These are phyloP conservation scores for Coleophoma crateriformis DNA, from an alignment of 2,329 filamentous ascomycete genomes.

Conservation along the genomic window DNA sequence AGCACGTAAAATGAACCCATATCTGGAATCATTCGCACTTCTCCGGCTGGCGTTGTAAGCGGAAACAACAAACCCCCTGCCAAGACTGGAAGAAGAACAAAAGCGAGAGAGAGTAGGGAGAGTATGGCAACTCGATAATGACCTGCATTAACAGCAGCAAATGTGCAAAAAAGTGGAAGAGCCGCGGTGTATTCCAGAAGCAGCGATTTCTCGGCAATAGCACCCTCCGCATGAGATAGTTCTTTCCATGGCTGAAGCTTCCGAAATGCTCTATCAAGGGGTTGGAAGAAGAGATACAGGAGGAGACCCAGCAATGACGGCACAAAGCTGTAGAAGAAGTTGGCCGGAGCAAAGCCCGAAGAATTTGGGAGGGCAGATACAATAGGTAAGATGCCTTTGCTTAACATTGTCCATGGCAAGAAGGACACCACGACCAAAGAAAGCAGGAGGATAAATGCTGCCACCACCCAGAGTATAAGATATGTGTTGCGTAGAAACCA, in stretches of 20 bases:
- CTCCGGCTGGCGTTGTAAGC: conserved; percentile 46
- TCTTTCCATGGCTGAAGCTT: conserved; percentile 66
- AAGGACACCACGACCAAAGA: conserved; percentile 77
- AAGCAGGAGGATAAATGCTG: conserved; percentile 54
- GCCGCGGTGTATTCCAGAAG: conserved; percentile 65
- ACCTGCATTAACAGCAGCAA: conserved; percentile 47
- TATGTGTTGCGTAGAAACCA: conserved; percentile 67
- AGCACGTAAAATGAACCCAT: conserved; percentile 67
- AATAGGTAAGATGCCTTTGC: conserved; percentile 65
- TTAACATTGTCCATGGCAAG: conserved; percentile 59
- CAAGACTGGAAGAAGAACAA: conserved; percentile 60
- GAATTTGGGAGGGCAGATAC: conserved; percentile 54
- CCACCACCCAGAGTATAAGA: conserved; percentile 60
- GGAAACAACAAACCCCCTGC: conserved; percentile 70
- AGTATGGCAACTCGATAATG: conserved; percentile 62
- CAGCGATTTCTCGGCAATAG: conserved; percentile 56
- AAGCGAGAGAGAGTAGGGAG: conserved; percentile 53
- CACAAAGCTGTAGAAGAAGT: conserved; percentile 81
- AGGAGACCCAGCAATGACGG: conserved; percentile 63
- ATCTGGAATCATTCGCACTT: conserved; percentile 65
- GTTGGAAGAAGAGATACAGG: conserved; percentile 61
- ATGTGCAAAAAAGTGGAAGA: conserved; percentile 52
- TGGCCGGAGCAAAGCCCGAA: conserved; percentile 73
- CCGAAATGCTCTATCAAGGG: conserved; percentile 60
- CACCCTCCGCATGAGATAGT: conserved; percentile 51